Evolutionary conservation across 768 basidiomycete genomes (phyloP), one percentile per base, ranked within the genome.

Genomic region (Lactifluus volemus): DNA sequence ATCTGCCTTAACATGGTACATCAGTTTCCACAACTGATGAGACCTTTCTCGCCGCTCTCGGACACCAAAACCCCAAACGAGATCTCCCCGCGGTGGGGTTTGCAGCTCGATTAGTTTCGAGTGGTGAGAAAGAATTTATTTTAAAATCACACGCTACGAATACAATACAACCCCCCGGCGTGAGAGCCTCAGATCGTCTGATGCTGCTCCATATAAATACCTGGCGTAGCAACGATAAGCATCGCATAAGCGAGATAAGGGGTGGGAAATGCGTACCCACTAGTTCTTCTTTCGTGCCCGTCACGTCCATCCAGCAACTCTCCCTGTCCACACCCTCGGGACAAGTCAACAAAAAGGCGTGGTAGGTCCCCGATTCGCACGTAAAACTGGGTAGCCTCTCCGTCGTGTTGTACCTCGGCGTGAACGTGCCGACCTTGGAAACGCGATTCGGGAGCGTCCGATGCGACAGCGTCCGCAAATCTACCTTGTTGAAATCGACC

Each of bases 221-320:
- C 60, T 61, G 21, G 15, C 10, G 29, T 48, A n/a, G 25, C 21
- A 36, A n/a, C 34, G 19, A 48, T 45, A 6, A 19, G n/a, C 5
- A 7, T 30, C 29, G 19, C 15, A 14, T 2, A 19, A 34, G 2
- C 12, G 15, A 42, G 48, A 34, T 14, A 15, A 21, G 8, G 39
- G 9, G 41, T 7, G 3, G 14, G 5, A 2, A 5, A 11, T 5
- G 25, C 50, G 21, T 38, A 58, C 51, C 47, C 4, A 49, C 36
- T 2, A 36, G 44, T 21, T 58, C 39, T 12, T 62, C 61, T 19
- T 36, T 49, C 10, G 32, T 49, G 12, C 45, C 42, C 0, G 51
- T 41, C 50, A 61, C 29, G n/a, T 61, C 55, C 15, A 57, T 21
- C 55, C 50, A 49, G 45, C 45, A 58, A 29, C 58, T 38, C 38